Conservation (phyloP, 192 early-diverging fungal genomes). For the Spizellomyces punctatus region DNA sequence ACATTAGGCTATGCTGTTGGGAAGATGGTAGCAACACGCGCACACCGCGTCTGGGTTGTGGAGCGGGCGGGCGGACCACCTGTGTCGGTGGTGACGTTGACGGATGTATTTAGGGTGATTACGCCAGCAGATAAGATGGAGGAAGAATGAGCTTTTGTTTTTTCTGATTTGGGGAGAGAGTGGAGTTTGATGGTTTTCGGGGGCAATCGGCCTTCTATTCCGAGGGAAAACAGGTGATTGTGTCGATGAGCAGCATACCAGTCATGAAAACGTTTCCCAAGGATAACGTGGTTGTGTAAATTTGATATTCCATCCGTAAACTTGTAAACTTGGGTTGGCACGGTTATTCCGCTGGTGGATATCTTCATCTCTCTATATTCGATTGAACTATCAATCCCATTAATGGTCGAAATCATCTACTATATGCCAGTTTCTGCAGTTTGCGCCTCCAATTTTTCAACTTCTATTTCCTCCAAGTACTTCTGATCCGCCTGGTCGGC, state of each 20-base stretch:
- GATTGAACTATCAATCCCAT: too few relatives aligned
- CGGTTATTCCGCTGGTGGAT: too few relatives aligned
- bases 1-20: constrained; percentile 72
- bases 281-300: too few relatives aligned
- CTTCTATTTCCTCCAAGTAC: constrained; percentile 15
- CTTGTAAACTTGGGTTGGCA: too few relatives aligned
- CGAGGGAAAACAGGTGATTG: too few relatives aligned
- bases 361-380: too few relatives aligned
- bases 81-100: constrained; percentile 77
- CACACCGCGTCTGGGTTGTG: constrained; percentile 81
- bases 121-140: constrained; percentile 28
- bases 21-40: constrained; percentile 78
- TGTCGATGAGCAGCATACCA: too few relatives aligned
- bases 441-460: not conserved
- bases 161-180: not conserved
- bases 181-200: not conserved
- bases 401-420: too few relatives aligned
- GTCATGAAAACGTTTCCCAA: too few relatives aligned
- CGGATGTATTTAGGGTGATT: constrained; percentile 73
- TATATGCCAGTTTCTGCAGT: not conserved
- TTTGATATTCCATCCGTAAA: too few relatives aligned
- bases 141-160: not conserved
- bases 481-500: constrained; percentile 26
- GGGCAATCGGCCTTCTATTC: too few relatives aligned
- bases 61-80: constrained; percentile 38